phyloP scores from a whole-genome alignment of 306 rosid genomes.

The Cicer cuneatum region DNA sequence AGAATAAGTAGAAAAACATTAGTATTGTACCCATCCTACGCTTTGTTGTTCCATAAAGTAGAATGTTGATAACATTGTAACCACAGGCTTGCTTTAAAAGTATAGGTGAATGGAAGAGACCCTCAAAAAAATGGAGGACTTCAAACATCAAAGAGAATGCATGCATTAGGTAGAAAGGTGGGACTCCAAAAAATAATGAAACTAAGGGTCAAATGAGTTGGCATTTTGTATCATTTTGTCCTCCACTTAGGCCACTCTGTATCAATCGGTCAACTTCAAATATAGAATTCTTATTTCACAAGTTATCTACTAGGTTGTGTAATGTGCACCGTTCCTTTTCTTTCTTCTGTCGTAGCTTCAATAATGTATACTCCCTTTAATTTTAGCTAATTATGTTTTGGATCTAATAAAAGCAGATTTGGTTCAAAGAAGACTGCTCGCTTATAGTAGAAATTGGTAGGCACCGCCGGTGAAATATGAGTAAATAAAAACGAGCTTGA shows the following conservation, averaged over 20 bases:
- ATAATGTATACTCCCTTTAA: slow-evolving; percentile 42
- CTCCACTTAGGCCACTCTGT: slow-evolving; percentile 45
- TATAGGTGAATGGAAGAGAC: slow-evolving; percentile 4
- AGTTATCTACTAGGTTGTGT: slow-evolving; percentile 20
- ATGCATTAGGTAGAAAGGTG: slow-evolving; percentile 40
- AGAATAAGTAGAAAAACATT: neutral
- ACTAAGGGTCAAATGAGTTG: slow-evolving; percentile 46
- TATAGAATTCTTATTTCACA: slow-evolving; percentile 36
- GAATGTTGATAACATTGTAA: slow-evolving; percentile 22
- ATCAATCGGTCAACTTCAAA: slow-evolving; percentile 52
- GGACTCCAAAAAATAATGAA: slow-evolving; percentile 43
- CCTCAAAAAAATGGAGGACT: neutral
- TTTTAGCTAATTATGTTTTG: slow-evolving; percentile 28
- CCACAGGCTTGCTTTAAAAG: slow-evolving; percentile 10
- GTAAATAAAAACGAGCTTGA: neutral
- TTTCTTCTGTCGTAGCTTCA: slow-evolving; percentile 36
- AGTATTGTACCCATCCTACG: neutral
- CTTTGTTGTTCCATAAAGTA: slow-evolving; percentile 14
- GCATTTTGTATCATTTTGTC: slow-evolving; percentile 59
- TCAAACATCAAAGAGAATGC: slow-evolving; percentile 34
- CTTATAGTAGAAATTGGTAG: slow-evolving; percentile 22
- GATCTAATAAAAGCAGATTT: slow-evolving; percentile 30
- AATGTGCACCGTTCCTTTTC: slow-evolving; percentile 45
- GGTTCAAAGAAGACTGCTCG: slow-evolving; percentile 7
- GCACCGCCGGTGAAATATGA: neutral